Evolutionary conservation across 2,329 filamentous ascomycete species (phyloP).

Genomic region (Hypoxylon sp.): DNA sequence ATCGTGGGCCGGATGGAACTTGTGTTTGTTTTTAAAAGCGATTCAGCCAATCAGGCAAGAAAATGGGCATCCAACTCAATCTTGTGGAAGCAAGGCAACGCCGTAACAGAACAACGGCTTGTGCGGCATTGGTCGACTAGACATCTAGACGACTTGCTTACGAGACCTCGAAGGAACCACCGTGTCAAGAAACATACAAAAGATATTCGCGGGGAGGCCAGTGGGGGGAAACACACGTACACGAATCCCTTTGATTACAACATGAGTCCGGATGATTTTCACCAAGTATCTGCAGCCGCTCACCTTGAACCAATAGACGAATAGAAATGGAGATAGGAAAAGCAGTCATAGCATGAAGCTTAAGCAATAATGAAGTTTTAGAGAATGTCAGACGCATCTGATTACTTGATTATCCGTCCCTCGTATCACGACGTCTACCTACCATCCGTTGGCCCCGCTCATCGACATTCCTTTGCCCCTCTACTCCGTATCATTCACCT

Average conservation of each 20-base stretch:
- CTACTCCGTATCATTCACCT: neutral
- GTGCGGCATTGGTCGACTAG: neutral
- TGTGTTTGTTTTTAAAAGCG: neutral
- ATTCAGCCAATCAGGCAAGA: neutral
- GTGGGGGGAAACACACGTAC: too few species aligned
- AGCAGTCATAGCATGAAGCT: too few species aligned
- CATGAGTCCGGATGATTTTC: too few species aligned
- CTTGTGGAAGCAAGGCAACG: neutral
- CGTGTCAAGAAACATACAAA: too few species aligned
- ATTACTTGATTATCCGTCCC: neutral
- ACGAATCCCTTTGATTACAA: neutral
- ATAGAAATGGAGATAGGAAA: too few species aligned
- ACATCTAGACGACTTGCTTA: neutral
- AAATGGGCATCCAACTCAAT: neutral
- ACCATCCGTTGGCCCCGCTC: neutral
- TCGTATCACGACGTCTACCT: neutral
- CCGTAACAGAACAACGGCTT: neutral
- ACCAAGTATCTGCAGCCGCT: too few species aligned
- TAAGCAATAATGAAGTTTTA: neutral
- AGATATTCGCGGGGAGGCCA: neutral
- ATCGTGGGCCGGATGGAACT: neutral
- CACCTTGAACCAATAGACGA: too few species aligned
- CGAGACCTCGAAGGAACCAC: neutral
- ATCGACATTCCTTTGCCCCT: neutral
- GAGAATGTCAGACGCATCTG: neutral